Base-by-base conservation (phyloP, 129 eudicot genomes). In the Glebionis coronaria region DNA sequence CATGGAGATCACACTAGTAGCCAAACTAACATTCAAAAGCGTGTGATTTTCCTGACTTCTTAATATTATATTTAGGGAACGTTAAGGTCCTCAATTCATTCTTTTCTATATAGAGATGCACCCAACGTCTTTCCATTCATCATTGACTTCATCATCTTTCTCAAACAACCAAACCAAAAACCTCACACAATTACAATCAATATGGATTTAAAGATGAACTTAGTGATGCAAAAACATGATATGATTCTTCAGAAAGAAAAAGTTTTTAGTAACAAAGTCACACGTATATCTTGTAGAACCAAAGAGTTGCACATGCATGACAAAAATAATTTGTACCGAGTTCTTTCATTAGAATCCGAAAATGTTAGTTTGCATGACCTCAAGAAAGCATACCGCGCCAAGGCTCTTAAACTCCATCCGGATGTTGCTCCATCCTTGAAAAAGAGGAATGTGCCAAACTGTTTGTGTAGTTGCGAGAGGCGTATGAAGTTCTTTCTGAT, bases 401-500 rank as follows among this genome's bases (percentile, higher is more conserved):
- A 73, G 80, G 86, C 93, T 35, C 85, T 70, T 58, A 47, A 75
- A 44, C 63, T 70, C 50, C 93, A 86, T 64, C 88, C 93, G 0
- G 93, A 86, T 21, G 79, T 75, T 6, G 76, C 66, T 15, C 77
- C 83, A 2, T 65, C 78, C 3, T 72, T 73, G 1, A 31, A 15
- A 73, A 81, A 47, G 88, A 75, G 45, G 93, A 86, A 42, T 72
- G 74, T 45, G 78, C 82, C 0, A 78, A 64, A 58, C 70, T 29
- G 19, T 86, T 83, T 20, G 70, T 86, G 16, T 83, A 82, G 80
- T 57, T 83, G 16, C 73, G 77, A 21, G 68, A 71, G 57, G 93
- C 93, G 14, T 83, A 86, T 25, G 93, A 83, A 55, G 81, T 81
- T 53, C 86, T 86, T 15, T 80, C 93, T 12, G 88, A 86, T 72